Percentiles rank a stretch among this genome's conserved stretches.
These are phyloP conservation scores for Aureobasidium sp. DNA, from an alignment of 2,329 filamentous ascomycete species.

Conservation along the genomic window DNA sequence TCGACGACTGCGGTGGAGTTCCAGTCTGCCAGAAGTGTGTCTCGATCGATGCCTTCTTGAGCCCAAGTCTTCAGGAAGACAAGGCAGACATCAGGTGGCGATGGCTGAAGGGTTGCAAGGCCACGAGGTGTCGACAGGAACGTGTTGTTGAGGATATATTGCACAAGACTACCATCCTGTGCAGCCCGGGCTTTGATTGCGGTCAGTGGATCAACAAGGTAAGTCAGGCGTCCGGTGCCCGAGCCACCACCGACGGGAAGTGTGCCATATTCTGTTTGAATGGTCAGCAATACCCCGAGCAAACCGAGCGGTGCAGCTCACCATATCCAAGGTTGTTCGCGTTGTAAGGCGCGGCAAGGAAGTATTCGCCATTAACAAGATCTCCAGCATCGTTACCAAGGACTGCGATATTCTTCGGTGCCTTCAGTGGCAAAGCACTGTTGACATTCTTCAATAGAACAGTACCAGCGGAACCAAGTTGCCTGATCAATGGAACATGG, in stretches of 20 bases:
- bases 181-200: slow-evolving; percentile 29
- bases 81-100: slow-evolving; percentile 38
- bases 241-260: slow-evolving; percentile 33
- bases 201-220: slow-evolving; percentile 33
- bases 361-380: slow-evolving; percentile 41
- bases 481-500: slow-evolving; percentile 29
- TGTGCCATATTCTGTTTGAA: slow-evolving; percentile 32
- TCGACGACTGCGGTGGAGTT: slow-evolving; percentile 36
- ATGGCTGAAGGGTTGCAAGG: slow-evolving; percentile 14
- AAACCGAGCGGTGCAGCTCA: slow-evolving; percentile 13
- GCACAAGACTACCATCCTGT: slow-evolving; percentile 33
- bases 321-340: neutral
- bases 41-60: slow-evolving; percentile 37
- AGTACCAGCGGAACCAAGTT: slow-evolving; percentile 32
- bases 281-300: neutral
- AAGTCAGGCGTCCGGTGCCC: slow-evolving; percentile 32
- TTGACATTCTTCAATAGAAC: slow-evolving; percentile 43
- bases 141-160: slow-evolving; percentile 34
- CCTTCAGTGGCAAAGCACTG: slow-evolving; percentile 43
- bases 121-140: slow-evolving; percentile 24
- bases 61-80: slow-evolving; percentile 51
- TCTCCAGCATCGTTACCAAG: slow-evolving; percentile 42
- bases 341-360: slow-evolving; percentile 11
- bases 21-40: slow-evolving; percentile 33
- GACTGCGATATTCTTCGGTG: slow-evolving; percentile 39